Base-by-base conservation (phyloP, 169 alveolate genomes). In the Condylostoma magnum region DNA sequence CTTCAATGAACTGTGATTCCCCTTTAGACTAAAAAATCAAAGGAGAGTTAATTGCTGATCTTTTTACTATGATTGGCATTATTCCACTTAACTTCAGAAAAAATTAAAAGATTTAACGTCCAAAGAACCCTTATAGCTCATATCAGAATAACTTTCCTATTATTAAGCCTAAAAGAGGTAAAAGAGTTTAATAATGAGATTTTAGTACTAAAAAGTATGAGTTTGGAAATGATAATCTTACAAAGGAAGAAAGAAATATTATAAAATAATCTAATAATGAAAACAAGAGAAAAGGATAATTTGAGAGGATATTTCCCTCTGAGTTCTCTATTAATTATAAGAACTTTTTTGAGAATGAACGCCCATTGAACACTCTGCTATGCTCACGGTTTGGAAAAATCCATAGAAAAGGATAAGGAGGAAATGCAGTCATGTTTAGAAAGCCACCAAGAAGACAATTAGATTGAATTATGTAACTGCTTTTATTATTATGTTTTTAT, bases 11-110 rank as follows among this genome's bases (percentile, higher is more conserved):
- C 65, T 82, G 91, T 38, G 87, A 63, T 30, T 6, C 69, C 20
- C n/a, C n/a, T 20, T 51, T 91, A 51, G 95, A 91, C 76, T 65
- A 79, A 31, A 82, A 82, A 71, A 87, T 92, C 4, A 92, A 92
- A 68, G 89, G 89, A 15, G 84, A 81, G 22, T 71, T 92, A 57
- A 79, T 92, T 25, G 85, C 92, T 68, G 95, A 92, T 58, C 51
- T 87, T 50, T 84, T 89, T 68, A 91, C 84, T 55, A 50, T 89
- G n/a, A 76, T 80, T 30, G 96, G 96, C 4, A 70, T 57, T 22
- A 57, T 63, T 2, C 41, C 73, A 63, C 12, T 36, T 6, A 41
- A 44, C n/a, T 89, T 1, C 69, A 56, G 71, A 37, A 25, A 69
- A 28, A 58, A 36, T 36, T 44, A 25, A 43, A 60, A 30, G 4